Evolutionary conservation across 768 basidiomycete genomes (phyloP), one percentile per base, ranked within the genome.

Genomic region (Favolaschia claudopus): DNA sequence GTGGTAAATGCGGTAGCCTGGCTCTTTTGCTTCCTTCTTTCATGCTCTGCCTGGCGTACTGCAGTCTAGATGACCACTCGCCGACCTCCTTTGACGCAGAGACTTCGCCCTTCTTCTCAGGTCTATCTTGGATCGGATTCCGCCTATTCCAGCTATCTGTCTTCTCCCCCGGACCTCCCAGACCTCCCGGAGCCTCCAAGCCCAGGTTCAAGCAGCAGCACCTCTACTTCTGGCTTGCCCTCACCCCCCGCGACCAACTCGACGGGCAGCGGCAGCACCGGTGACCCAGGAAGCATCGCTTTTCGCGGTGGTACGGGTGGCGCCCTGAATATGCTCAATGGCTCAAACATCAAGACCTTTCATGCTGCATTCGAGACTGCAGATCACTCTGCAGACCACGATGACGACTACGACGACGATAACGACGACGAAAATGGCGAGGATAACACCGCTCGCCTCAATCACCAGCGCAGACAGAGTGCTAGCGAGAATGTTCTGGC

Each of bases 231-330:
- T 6, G 91, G 92, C 7, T 71, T 93, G 6, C 92, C 92, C 1
- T 92, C 91, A 22, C 92, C 92, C 0, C 92, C 92, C 38, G 91
- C 90, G 25, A 91, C 92, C 19, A 93, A 92, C 69, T 93, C 91
- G 12, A 92, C 91, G 2, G 91, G 89, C 31, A 92, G 90, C 71
- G 89, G 89, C 33, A 91, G 89, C 66, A 87, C 85, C 5, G 88
- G 87, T 38, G 87, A 87, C 73, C 82, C 82, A 42, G 77, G 72
- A 48, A 82, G 79, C 58, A 74, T 77, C 50, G 74, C 74, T 27
- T 36, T 76, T 7, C 74, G 79, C 24, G 58, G 51, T 22, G n/a
- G n/a, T n/a, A n/a, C n/a, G n/a, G n/a, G n/a, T n/a, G 24, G 57
- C 55, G 53, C 53, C 19, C 47, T 45, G 65, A 76, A 73, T 60